phyloP scores from a whole-genome alignment of 2,329 filamentous ascomycete genomes.

The Stachybotrys chartarum region DNA sequence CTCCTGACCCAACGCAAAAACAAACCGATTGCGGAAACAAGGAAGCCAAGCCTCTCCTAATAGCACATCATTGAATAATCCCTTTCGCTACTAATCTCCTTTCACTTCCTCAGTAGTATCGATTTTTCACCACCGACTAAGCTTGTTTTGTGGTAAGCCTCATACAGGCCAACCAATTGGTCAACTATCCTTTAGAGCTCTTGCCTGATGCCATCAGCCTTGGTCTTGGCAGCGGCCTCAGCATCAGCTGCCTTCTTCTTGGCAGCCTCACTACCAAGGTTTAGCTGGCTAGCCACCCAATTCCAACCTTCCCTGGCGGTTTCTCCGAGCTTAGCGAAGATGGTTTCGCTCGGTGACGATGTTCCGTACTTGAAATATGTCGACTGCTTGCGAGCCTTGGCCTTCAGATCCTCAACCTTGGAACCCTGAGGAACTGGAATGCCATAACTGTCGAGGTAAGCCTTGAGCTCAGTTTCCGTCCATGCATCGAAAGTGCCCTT shows the following conservation, averaged over 20 bases:
- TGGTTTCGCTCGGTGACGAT: slow-evolving; percentile 54
- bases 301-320: slow-evolving; percentile 38
- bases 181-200: slow-evolving; percentile 37
- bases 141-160: background rate
- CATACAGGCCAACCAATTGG: background rate
- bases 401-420: slow-evolving; percentile 61
- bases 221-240: slow-evolving; percentile 18
- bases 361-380: slow-evolving; percentile 75
- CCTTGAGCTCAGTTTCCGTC: slow-evolving; percentile 67
- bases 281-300: slow-evolving; percentile 44
- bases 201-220: slow-evolving; percentile 30
- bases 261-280: slow-evolving; percentile 38
- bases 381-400: slow-evolving; percentile 63
- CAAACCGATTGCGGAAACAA: too few relatives aligned
- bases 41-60: too few relatives aligned
- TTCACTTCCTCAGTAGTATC: too few relatives aligned
- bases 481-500: slow-evolving; percentile 63
- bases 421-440: slow-evolving; percentile 61
- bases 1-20: too few relatives aligned
- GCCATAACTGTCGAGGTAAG: slow-evolving; percentile 74
- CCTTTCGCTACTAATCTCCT: too few relatives aligned
- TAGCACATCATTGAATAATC: too few relatives aligned
- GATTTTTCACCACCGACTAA: too few relatives aligned
- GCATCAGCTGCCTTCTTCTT: slow-evolving; percentile 37
- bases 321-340: slow-evolving; percentile 57